Evolutionary conservation across 805 yeast species (phyloP).

Genomic region (Teunomyces aglyptinius): DNA sequence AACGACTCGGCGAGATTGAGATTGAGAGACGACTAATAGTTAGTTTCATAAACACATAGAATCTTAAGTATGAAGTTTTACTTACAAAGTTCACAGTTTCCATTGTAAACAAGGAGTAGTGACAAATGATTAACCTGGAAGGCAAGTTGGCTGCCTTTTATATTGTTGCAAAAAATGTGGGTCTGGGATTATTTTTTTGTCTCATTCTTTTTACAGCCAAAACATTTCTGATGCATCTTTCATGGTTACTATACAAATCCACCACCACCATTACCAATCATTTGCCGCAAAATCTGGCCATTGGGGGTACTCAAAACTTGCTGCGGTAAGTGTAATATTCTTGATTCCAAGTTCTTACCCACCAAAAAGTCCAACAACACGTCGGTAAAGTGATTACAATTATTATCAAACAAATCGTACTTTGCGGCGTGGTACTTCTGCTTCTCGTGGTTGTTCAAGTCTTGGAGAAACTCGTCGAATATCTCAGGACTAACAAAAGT

Average conservation of each 20-base stretch:
- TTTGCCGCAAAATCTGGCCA: constrained; percentile 32
- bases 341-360: constrained; percentile 52
- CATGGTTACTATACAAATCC: constrained; percentile 8
- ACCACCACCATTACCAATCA: constrained; percentile 28
- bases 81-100: not conserved
- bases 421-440: constrained; percentile 43
- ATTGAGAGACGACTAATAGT: not conserved
- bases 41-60: not conserved
- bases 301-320: constrained; percentile 43
- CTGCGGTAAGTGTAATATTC: constrained; percentile 52
- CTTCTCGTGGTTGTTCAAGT: constrained; percentile 39
- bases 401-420: constrained; percentile 60
- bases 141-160: not conserved
- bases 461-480: constrained; percentile 51
- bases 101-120: not conserved
- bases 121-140: not conserved
- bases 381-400: constrained; percentile 68
- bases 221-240: not conserved
- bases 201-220: constrained; percentile 3
- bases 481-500: constrained; percentile 53
- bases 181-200: not conserved
- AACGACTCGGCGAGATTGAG: not conserved
- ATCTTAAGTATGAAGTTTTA: not conserved
- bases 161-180: constrained; percentile 1
- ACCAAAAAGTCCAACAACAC: constrained; percentile 56